A percentile compares a stretch with the other conserved stretches of the same genome.
phyloP scores from a whole-genome alignment of 371 early-diverging fungal genomes.

The Amoeboaphelidium protococcarum region DNA sequence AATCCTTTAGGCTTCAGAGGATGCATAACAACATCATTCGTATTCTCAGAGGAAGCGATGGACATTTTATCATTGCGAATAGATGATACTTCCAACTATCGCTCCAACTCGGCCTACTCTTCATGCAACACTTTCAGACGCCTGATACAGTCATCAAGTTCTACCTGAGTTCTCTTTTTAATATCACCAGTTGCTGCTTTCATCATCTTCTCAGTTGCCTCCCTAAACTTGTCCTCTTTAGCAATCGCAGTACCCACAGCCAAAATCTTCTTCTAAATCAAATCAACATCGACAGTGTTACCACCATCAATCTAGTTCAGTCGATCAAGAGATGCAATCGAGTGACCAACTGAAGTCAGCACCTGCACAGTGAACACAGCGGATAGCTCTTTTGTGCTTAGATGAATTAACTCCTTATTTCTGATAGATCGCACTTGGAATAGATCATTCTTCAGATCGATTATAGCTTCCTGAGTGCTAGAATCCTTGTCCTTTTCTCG shows the following conservation, averaged over 20 bases:
- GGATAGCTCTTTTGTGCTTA: background rate
- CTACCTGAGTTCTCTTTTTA: slow-evolving; percentile 6
- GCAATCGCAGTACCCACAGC: slow-evolving; percentile 8
- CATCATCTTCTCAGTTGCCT: slow-evolving; percentile 11
- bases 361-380: background rate
- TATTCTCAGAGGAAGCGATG: no score
- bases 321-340: no score
- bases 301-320: no score
- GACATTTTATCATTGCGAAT: no score
- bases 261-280: slow-evolving; percentile 5
- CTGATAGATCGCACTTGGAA: background rate
- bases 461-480: slow-evolving; percentile 4
- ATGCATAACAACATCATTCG: no score
- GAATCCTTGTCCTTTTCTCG: slow-evolving; percentile 6
- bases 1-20: no score
- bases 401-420: background rate
- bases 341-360: no score
- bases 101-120: slow-evolving; percentile 1
- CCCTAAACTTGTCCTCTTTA: slow-evolving; percentile 11
- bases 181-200: slow-evolving; percentile 4
- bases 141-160: slow-evolving; percentile 10
- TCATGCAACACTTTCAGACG: slow-evolving; percentile 4
- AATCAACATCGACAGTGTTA: background rate
- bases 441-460: background rate
- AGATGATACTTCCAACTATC: background rate